Evolutionary conservation across 192 early-diverging fungal genomes (phyloP), one percentile per base, ranked within the genome.

Genomic region (Phycomyces blakesleeanus): DNA sequence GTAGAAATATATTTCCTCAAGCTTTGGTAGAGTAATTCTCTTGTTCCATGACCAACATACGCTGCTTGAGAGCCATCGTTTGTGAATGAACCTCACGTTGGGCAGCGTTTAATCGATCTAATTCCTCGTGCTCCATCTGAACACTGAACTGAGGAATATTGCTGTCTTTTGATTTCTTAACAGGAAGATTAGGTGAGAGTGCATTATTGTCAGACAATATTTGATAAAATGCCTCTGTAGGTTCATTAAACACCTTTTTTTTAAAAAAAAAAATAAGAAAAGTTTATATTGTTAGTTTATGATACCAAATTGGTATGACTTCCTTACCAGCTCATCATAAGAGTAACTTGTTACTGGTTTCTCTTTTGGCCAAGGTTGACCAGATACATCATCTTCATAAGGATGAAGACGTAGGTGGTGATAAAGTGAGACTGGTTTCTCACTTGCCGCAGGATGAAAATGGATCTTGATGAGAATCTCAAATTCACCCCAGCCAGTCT

Each of bases 401-500:
- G 92, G 93, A 69, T 95, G 96, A 41, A 99, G 81, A 71, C 92
- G 86, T 56, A 99, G 80, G 73, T 91, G 89, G 73, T 98, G 95
- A 70, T 88, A 93, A 8, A 99, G 74, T 15, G 84, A 81, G 22
- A 97, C 83, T 18, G 87, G 81, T 71, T 89, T 88, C 56, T 94
- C 92, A 57, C 90, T 91, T 38, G 87, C 77, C 12, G 76, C 68
- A 27, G 90, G 85, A 16, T 85, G 80, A 68, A 98, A 93, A 63
- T 87, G 87, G 34, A 99, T 85, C 69, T 93, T 95, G 61, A 98
- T 97, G 24, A 87, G 79, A 55, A 99, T 93, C 58, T 98, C 95
- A 75, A 99, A 99, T 77, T 99, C 94, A 66, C 97, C 97, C 97
- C 97, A 99, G 34, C 97, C 97, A 14, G 97, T 94, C 72, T 99